Conservation (phyloP, 768 basidiomycete genomes). For the Tulasnella sp. region DNA sequence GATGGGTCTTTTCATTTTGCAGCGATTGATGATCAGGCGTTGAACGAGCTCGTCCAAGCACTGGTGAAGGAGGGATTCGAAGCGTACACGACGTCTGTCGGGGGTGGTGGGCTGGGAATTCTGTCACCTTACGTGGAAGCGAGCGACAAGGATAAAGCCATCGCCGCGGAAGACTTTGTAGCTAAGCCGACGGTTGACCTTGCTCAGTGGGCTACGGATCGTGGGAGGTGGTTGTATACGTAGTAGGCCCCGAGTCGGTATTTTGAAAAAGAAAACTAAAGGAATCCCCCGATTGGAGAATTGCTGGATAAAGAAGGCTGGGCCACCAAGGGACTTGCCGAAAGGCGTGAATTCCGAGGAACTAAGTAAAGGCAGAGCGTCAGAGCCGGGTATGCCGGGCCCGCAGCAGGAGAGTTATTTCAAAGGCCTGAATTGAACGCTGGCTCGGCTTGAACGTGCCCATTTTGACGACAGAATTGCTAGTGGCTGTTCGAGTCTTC, state of each 20-base stretch:
- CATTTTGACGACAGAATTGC: neutral
- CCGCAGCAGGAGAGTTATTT: neutral
- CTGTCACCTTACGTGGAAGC: slow-evolving; percentile 49
- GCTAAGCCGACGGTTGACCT: slow-evolving; percentile 38
- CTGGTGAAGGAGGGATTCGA: slow-evolving; percentile 61
- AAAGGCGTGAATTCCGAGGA: neutral
- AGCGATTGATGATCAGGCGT: slow-evolving; percentile 3
- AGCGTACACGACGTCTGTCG: slow-evolving; percentile 86
- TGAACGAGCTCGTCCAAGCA: slow-evolving; percentile 40
- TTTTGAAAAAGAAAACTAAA: neutral
- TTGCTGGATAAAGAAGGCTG: neutral
- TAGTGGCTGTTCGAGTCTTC: neutral
- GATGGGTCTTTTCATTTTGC: neutral
- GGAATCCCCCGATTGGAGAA: neutral
- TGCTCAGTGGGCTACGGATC: slow-evolving; percentile 44
- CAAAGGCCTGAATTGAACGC: neutral
- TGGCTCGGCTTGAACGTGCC: neutral
- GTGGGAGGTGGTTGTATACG: slow-evolving; percentile 53
- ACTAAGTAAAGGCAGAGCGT: neutral
- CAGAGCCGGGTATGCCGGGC: neutral
- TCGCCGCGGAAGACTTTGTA: slow-evolving; percentile 38
- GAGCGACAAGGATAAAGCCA: slow-evolving; percentile 17
- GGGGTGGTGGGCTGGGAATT: slow-evolving; percentile 87
- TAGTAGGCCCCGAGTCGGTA: slow-evolving; percentile 33
- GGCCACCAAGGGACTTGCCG: neutral